Percentiles rank a stretch among this genome's conserved stretches.
These are phyloP conservation scores for Colletotrichum coccodes DNA, from an alignment of 2,329 filamentous ascomycete genomes.

Conservation along the genomic window DNA sequence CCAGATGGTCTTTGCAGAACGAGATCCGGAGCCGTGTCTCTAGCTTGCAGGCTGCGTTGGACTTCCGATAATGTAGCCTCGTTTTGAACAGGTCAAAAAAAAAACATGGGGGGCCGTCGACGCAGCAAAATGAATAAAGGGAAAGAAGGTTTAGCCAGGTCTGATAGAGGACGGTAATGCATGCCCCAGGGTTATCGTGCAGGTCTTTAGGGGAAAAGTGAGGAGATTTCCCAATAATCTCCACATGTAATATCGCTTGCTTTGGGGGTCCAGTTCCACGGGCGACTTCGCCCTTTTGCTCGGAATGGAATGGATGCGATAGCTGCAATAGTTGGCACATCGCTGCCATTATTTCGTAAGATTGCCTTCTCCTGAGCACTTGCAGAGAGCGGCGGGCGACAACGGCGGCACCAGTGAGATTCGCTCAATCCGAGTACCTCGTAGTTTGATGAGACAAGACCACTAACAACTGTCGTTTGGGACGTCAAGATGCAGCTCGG, in stretches of 20 bases:
- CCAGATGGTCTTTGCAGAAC: slow-evolving; percentile 14
- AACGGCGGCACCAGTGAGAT: background rate
- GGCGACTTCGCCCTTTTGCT: background rate
- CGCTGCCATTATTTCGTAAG: slow-evolving; percentile 23
- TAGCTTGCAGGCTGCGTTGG: slow-evolving; percentile 12
- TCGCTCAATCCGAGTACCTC: slow-evolving; percentile 17
- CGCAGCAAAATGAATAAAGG: background rate
- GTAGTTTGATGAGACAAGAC: slow-evolving; percentile 28
- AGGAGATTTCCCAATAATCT: slow-evolving; percentile 28
- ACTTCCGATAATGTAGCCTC: background rate
- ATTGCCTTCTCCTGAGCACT: slow-evolving; percentile 27
- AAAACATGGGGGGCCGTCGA: background rate
- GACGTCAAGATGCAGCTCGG: slow-evolving; percentile 14
- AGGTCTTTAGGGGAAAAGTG: background rate
- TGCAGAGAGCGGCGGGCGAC: background rate
- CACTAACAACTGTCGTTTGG: slow-evolving; percentile 18
- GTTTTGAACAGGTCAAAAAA: background rate
- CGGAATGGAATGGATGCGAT: slow-evolving; percentile 3
- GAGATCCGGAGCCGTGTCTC: slow-evolving; percentile 13
- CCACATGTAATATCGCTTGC: slow-evolving; percentile 35
- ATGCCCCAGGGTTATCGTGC: slow-evolving; percentile 13
- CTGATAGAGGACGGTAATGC: slow-evolving; percentile 14
- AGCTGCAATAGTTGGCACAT: slow-evolving; percentile 19
- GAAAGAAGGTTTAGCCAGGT: slow-evolving; percentile 17
- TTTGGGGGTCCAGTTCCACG: slow-evolving; percentile 1